Percentiles rank a stretch among this genome's conserved stretches.
phyloP scores from a whole-genome alignment of 768 basidiomycete genomes.

The Agrocybe praecox region DNA sequence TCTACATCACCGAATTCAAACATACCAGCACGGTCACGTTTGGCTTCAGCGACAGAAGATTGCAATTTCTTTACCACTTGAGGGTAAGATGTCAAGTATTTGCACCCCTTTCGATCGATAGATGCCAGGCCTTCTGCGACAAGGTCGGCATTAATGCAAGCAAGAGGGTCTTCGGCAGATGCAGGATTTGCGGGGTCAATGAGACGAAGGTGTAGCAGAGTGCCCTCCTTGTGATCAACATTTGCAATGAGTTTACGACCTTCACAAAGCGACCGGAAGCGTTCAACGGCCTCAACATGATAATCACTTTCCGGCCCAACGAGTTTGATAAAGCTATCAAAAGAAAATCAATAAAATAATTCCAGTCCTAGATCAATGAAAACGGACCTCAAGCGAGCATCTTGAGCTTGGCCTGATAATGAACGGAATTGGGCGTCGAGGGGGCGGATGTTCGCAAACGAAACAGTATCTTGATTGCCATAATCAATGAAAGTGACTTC shows the following conservation, averaged over 20 bases:
- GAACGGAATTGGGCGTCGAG: conserved; percentile 89
- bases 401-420: conserved; percentile 91
- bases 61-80: conserved; percentile 67
- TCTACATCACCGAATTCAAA: conserved; percentile 93
- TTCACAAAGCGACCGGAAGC: conserved; percentile 85
- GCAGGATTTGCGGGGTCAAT: conserved; percentile 85
- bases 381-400: conserved; percentile 82
- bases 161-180: conserved; percentile 65
- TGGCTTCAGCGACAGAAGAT: conserved; percentile 62
- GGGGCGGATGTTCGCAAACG: conserved; percentile 84
- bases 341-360: neutral
- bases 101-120: conserved; percentile 78
- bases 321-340: conserved; percentile 80
- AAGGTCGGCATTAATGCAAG: conserved; percentile 88
- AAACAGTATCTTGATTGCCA: conserved; percentile 89
- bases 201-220: conserved; percentile 82
- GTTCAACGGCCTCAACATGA: conserved; percentile 78
- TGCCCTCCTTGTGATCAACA: conserved; percentile 83
- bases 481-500: conserved; percentile 96
- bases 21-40: conserved; percentile 77
- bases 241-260: conserved; percentile 98
- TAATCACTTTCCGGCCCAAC: conserved; percentile 85
- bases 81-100: conserved; percentile 72
- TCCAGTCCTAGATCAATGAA: neutral
- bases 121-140: conserved; percentile 85